Base-by-base conservation (phyloP, 108 stramenopile species). In the Bacterosira constricta region DNA sequence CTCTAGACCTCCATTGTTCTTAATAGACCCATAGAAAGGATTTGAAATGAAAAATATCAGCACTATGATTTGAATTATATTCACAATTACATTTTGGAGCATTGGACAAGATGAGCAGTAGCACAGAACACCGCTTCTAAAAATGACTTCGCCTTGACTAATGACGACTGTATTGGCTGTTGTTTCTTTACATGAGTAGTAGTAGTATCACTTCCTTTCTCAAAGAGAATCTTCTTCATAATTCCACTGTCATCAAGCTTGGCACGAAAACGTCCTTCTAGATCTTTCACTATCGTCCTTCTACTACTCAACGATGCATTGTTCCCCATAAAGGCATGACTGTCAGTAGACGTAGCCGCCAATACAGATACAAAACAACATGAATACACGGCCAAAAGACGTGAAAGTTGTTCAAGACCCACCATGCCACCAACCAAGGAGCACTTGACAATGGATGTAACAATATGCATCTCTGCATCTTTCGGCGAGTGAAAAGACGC, bases 301-400 rank as follows among this genome's bases (percentile, higher is more conserved):
- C 23, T 29, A n/a, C n/a, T n/a, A n/a, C n/a, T n/a, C n/a, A n/a
- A n/a, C n/a, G n/a, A n/a, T 30, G 13, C 25, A 54, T 3, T 29
- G n/a, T 54, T 54, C 1, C 53, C 53, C 53, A 54, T 23, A 29
- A 54, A n/a, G n/a, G n/a, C n/a, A n/a, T n/a, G n/a, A n/a, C n/a
- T n/a, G n/a, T 42, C 27, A 11, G 29, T 42, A 12, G 53, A 23
- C 0, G 31, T 54, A 32, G 53, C 0, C 17, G 53, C 31, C 2
- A 26, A 9, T 8, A 20, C 21, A 36, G 55, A 29, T 18, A 55
- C 21, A 30, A 58, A 31, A 29, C 39, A 45, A 41, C 75, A 75
- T 21, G 29, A 25, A 44, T 54, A 75, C 3, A 67, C 44, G 34
- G 66, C 75, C 59, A 75, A 6, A 23, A 75, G 50, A 4, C 75